phyloP scores from a whole-genome alignment of 2,329 filamentous ascomycete species.

The Lecanicillium sp. region DNA sequence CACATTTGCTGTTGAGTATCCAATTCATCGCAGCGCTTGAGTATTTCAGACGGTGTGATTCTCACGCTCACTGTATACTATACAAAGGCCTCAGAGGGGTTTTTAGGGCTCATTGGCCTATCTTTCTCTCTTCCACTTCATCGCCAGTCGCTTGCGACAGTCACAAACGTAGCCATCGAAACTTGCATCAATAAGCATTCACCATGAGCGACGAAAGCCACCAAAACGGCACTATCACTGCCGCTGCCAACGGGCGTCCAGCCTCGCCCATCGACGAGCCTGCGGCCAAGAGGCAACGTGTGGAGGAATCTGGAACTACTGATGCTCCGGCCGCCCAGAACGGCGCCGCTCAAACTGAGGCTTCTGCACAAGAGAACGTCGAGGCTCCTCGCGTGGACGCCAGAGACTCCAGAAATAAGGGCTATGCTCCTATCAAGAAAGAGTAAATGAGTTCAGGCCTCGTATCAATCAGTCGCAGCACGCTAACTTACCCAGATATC shows the following conservation, averaged over 20 bases:
- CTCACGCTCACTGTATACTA: too few species aligned
- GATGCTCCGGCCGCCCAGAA: conserved; percentile 3
- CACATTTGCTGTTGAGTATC: neutral
- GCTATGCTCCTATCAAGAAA: conserved; percentile 64
- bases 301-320: conserved; percentile 30
- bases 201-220: conserved; percentile 24
- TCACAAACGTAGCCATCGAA: neutral
- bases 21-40: neutral
- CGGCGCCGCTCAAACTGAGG: neutral
- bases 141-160: neutral
- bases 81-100: too few species aligned
- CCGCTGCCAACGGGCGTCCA: neutral
- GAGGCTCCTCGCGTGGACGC: conserved; percentile 19
- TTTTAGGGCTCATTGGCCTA: neutral
- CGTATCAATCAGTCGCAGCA: conserved; percentile 13
- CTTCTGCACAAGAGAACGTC: conserved; percentile 16
- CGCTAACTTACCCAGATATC: conserved; percentile 29
- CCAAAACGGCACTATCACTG: conserved; percentile 4
- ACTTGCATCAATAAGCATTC: neutral
- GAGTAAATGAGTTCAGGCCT: conserved; percentile 46
- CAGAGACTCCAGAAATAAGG: conserved; percentile 32
- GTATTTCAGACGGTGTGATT: neutral
- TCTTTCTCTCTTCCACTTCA: neutral
- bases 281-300: conserved; percentile 55
- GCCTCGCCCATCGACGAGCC: conserved; percentile 28